phyloP scores from a whole-genome alignment of 2,329 filamentous ascomycete species.

The Xenoacremonium recifei region DNA sequence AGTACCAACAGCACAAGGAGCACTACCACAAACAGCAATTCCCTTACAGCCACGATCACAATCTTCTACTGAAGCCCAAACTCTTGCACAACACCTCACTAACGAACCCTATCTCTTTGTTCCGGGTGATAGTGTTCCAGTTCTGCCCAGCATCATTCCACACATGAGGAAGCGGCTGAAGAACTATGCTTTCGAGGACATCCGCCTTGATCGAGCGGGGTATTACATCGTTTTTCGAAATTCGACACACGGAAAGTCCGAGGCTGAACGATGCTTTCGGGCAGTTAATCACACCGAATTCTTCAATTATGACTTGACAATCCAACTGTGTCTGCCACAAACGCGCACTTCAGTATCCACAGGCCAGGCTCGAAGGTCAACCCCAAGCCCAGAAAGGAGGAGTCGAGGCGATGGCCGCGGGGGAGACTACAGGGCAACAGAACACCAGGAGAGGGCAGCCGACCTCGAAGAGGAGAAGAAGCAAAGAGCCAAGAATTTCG shows the following conservation, averaged over 20 bases:
- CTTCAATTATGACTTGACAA: slow-evolving; percentile 89
- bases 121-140: slow-evolving; percentile 80
- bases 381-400: slow-evolving; percentile 34
- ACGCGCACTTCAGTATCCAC: slow-evolving; percentile 23
- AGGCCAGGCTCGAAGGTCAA: slow-evolving; percentile 29
- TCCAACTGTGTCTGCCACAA: slow-evolving; percentile 65
- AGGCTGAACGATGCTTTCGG: slow-evolving; percentile 77
- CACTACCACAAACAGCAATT: neutral
- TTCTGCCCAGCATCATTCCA: slow-evolving; percentile 78
- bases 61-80: slow-evolving; percentile 62
- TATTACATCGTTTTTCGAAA: slow-evolving; percentile 93
- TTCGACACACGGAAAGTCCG: slow-evolving; percentile 70
- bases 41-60: slow-evolving; percentile 26
- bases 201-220: slow-evolving; percentile 79
- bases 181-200: slow-evolving; percentile 75
- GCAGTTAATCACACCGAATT: slow-evolving; percentile 78
- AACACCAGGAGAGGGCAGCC: slow-evolving; percentile 69
- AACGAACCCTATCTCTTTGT: slow-evolving; percentile 89
- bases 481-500: slow-evolving; percentile 80
- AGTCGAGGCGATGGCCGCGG: slow-evolving; percentile 19
- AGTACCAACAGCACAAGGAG: slow-evolving; percentile 30
- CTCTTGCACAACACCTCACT: slow-evolving; percentile 67
- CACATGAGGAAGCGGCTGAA: slow-evolving; percentile 91
- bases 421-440: slow-evolving; percentile 62
- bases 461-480: slow-evolving; percentile 90